Percentiles rank a stretch among this genome's conserved stretches.
These are phyloP conservation scores for Arachis monticola DNA, from an alignment of 331 rosid genomes.

Conservation along the genomic window DNA sequence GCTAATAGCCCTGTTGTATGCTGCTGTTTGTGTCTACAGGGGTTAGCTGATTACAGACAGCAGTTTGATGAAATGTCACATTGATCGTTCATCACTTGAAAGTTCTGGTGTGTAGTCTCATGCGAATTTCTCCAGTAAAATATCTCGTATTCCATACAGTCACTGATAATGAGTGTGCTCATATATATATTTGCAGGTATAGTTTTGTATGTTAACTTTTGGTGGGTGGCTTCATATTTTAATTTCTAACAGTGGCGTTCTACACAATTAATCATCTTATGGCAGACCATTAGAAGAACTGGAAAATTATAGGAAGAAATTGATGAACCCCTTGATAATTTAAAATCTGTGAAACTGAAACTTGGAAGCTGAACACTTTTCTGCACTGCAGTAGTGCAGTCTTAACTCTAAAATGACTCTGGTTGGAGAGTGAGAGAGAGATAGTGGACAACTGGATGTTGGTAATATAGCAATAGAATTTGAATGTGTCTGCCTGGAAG, in stretches of 20 bases:
- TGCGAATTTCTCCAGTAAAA: neutral
- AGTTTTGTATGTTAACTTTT: conserved; percentile 24
- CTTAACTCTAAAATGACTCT: neutral
- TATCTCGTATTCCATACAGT: neutral
- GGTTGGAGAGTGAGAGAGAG: conserved; percentile 13
- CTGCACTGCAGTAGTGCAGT: conserved; percentile 2
- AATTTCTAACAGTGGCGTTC: conserved; percentile 4
- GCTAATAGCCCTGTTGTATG: conserved; percentile 15
- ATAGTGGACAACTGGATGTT: conserved; percentile 9
- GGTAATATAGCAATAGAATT: conserved; percentile 26
- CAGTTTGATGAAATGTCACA: conserved; percentile 73
- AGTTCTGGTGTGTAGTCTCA: conserved; percentile 32
- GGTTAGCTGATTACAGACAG: conserved; percentile 85
- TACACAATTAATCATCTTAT: neutral
- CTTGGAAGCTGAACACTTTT: neutral
- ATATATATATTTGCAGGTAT: conserved; percentile 41
- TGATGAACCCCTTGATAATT: conserved; percentile 25
- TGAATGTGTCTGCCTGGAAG: conserved; percentile 22
- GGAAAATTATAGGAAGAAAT: conserved; percentile 27
- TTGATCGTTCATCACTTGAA: conserved; percentile 9
- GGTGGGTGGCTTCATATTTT: conserved; percentile 27
- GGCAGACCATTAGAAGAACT: neutral
- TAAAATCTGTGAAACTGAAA: conserved; percentile 10
- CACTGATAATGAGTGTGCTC: conserved; percentile 14
- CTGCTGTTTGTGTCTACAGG: conserved; percentile 56